Evolutionary conservation across 805 yeast genomes (phyloP), one percentile per base, ranked within the genome.

Genomic region (Alloascoidea africana): DNA sequence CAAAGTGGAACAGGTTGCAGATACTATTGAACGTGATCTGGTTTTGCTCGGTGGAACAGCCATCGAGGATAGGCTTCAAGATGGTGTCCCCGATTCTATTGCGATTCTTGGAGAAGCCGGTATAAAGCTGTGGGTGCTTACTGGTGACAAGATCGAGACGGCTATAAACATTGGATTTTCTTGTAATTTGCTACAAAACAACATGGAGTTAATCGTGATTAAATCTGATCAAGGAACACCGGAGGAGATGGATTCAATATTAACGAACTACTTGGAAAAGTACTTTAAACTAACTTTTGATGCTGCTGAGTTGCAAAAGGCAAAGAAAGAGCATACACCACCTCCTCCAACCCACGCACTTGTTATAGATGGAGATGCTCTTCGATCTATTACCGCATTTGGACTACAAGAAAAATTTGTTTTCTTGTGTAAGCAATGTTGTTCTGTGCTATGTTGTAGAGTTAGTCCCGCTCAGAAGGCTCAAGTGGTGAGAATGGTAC

Each of bases 391-490:
- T 5, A 17, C 32, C 11, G 8, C 14, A 34, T 8, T 8, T 34
- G 36, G 32, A 18, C 18, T 34, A 18, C 50, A 59, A 16, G 64
- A 75, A 1, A 74, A 75, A 52, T 81, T 82, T 54, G 60, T 82
- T 39, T 59, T 81, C 18, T 59, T 82, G 17, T 76, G 91, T 52
- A 81, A 81, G 53, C 76, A 76, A 43, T 81, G 91, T 57, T 66
- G 71, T 40, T 67, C 87, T 2, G 89, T 82, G n/a, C 54, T 81
- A 39, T 81, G 93, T 54, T 81, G 91, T 55, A 70, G 93, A 44
- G 91, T 81, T 15, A 78, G 87, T 2, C 91, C 93, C 4, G 70
- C 86, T 14, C 91, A 81, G 53, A 81, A 81, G 58, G 93, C 91
- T 3, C 68, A 68, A n/a, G 80, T 82, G 17, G 89, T 80, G 16